Conservation (phyloP, 1,139 yeast species). For the Protomyces inouyei region DNA sequence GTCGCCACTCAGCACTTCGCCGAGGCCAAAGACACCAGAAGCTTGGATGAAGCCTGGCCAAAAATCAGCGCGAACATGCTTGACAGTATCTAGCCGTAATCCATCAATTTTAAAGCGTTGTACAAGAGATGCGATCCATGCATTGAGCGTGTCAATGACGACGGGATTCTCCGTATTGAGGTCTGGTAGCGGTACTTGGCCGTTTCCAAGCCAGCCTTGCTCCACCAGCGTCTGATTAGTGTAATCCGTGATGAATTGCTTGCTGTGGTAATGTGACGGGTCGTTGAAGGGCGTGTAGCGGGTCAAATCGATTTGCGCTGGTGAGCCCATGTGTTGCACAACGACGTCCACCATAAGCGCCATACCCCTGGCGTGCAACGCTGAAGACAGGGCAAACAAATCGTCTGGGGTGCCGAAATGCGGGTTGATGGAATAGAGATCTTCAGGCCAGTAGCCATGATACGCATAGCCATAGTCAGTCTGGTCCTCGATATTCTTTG, state of each 20-base stretch:
- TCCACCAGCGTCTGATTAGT: conserved; percentile 27
- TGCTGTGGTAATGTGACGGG: conserved; percentile 24
- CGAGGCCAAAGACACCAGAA: conserved; percentile 26
- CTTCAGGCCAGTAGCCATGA: conserved; percentile 31
- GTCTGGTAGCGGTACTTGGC: conserved; percentile 27
- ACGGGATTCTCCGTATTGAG: conserved; percentile 17
- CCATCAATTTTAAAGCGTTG: conserved; percentile 27
- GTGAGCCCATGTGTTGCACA: conserved; percentile 28
- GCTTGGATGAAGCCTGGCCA: conserved; percentile 26
- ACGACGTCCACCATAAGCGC: conserved; percentile 31
- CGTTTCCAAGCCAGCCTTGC: conserved; percentile 30
- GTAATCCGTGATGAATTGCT: conserved; percentile 26
- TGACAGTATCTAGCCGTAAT: conserved; percentile 29
- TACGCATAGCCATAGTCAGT: conserved; percentile 28
- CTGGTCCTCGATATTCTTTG: conserved; percentile 28
- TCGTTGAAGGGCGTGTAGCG: conserved; percentile 25
- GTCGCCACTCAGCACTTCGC: conserved; percentile 28
- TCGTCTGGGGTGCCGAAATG: conserved; percentile 30
- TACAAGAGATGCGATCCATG: conserved; percentile 24
- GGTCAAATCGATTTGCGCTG: conserved; percentile 21
- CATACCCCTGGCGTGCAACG: conserved; percentile 29
- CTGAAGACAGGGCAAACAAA: conserved; percentile 20
- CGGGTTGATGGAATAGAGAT: conserved; percentile 24
- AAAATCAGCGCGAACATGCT: conserved; percentile 26
- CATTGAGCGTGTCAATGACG: conserved; percentile 19